Conservation (phyloP, 176 grass and related monocot genomes). For the Eleusine coracana region DNA sequence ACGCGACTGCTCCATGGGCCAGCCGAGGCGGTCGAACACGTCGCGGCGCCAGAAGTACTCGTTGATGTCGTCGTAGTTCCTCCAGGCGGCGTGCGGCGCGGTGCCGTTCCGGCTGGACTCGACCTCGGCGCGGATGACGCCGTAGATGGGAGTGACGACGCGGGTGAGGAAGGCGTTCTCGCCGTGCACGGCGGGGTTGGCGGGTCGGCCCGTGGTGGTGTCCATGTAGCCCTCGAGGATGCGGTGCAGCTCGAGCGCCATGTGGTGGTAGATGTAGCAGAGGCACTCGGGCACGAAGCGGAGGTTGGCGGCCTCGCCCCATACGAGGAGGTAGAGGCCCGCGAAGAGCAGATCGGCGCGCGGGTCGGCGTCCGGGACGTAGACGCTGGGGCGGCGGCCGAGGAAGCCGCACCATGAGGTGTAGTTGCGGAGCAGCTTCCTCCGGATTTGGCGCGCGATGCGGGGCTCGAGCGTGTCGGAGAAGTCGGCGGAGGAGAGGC, state of each 20-base stretch:
- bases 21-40: constrained; percentile 72
- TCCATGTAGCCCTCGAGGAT: constrained; percentile 76
- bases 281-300: constrained; percentile 91
- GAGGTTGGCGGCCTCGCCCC: constrained; percentile 96
- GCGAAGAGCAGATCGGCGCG: constrained; percentile 78
- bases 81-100: constrained; percentile 80
- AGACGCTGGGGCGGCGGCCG: constrained; percentile 56
- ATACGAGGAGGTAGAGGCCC: constrained; percentile 77
- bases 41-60: constrained; percentile 92
- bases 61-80: constrained; percentile 95
- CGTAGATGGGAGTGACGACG: constrained; percentile 68
- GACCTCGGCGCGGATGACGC: constrained; percentile 63
- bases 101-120: constrained; percentile 59
- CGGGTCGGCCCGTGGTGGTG: constrained; percentile 49
- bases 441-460: constrained; percentile 59
- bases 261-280: constrained; percentile 94
- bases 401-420: constrained; percentile 83
- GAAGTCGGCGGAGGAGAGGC: constrained; percentile 65
- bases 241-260: constrained; percentile 78
- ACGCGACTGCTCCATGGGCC: constrained; percentile 72
- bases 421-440: constrained; percentile 93
- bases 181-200: constrained; percentile 70
- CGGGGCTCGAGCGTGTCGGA: constrained; percentile 60
- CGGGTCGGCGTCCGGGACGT: constrained; percentile 49
- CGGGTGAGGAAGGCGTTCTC: constrained; percentile 72